Evolutionary conservation across 306 rosid species (phyloP).

Genomic region (Erythrophleum fordii): DNA sequence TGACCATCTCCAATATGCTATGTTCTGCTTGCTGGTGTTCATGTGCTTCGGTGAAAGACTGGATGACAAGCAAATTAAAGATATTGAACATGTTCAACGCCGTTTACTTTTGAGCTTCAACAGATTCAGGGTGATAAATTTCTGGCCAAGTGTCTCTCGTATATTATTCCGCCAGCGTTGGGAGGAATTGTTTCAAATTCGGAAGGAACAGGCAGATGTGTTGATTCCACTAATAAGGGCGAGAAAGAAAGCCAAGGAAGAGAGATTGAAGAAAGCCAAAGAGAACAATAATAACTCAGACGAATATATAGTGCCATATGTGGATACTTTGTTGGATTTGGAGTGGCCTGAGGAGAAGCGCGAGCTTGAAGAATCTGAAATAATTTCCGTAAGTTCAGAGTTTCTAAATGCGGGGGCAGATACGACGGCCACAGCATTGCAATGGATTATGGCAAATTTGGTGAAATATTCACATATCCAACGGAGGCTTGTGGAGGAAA

Average conservation of each 20-base stretch:
- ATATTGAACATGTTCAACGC: not conserved
- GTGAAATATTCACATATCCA: not conserved
- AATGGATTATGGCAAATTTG: not conserved
- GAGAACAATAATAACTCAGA: not conserved
- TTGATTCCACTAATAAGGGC: not conserved
- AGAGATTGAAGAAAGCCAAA: not conserved
- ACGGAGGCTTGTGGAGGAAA: not conserved
- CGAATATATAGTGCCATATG: not conserved
- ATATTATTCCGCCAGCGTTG: not conserved
- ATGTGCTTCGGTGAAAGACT: not conserved
- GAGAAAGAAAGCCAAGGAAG: constrained; percentile 9
- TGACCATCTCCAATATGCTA: not conserved
- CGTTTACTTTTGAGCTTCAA: not conserved
- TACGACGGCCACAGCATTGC: not conserved
- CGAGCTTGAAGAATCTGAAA: not conserved
- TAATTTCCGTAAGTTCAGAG: not conserved
- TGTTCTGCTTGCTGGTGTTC: constrained; percentile 11
- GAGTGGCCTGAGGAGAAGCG: constrained; percentile 13
- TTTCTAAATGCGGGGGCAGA: not conserved
- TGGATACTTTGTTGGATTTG: not conserved
- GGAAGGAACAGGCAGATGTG: not conserved
- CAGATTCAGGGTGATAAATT: not conserved
- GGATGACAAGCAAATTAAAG: not conserved
- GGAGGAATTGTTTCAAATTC: not conserved
- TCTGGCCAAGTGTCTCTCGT: not conserved